A percentile compares a stretch with the other conserved stretches of the same genome.
phyloP scores from a whole-genome alignment of 306 rosid species.

The Hippophae tibetana region DNA sequence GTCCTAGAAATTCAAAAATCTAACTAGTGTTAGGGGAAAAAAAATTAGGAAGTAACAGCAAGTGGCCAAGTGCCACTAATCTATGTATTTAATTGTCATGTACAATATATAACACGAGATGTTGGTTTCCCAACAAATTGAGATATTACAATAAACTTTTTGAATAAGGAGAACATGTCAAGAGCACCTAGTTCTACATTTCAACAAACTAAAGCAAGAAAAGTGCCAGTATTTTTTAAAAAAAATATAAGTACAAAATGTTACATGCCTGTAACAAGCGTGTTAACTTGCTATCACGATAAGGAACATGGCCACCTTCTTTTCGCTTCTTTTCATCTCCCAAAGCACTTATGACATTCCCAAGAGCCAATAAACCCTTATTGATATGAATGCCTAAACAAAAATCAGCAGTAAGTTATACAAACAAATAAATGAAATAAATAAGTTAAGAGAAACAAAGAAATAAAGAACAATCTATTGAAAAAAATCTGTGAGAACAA shows the following conservation, averaged over 20 bases:
- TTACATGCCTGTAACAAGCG: slow-evolving; percentile 72
- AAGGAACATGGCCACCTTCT: slow-evolving; percentile 97
- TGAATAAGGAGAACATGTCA: not conserved
- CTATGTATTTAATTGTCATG: no score
- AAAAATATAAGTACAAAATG: not conserved
- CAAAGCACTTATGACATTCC: slow-evolving; percentile 91
- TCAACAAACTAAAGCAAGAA: not conserved
- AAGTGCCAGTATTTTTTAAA: not conserved
- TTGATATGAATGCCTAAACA: slow-evolving; percentile 86
- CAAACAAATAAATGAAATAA: slow-evolving; percentile 2
- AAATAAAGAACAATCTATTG: not conserved
- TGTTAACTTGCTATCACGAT: slow-evolving; percentile 92
- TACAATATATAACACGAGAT: no score
- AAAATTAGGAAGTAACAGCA: not conserved
- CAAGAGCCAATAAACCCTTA: slow-evolving; percentile 84
- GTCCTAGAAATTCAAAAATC: slow-evolving; percentile 48
- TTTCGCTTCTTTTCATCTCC: slow-evolving; percentile 93
- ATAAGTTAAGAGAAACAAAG: not conserved
- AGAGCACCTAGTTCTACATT: not conserved
- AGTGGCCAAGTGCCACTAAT: no score
- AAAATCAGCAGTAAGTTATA: slow-evolving; percentile 3
- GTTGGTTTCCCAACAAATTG: no score
- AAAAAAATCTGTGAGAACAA: not conserved
- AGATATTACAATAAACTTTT: no score
- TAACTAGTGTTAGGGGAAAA: slow-evolving; percentile 10